A percentile compares a stretch with the other conserved stretches of the same genome.
Conservation (phyloP, 257 asterid genomes). For the Marsdenia floribunda region DNA sequence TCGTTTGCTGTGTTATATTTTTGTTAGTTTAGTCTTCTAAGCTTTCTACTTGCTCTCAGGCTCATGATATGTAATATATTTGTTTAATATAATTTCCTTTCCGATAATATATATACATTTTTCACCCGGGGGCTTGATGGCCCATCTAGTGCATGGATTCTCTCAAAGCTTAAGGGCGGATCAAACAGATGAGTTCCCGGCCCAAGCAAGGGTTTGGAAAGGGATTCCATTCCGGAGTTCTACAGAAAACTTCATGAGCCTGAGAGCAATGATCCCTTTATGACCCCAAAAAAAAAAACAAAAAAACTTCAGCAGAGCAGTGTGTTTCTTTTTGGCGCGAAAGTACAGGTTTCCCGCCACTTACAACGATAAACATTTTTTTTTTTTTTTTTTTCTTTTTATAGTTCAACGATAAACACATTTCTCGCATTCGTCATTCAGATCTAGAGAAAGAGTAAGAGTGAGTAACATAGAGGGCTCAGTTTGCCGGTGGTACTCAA, state of each 20-base stretch:
- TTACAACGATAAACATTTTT: background rate
- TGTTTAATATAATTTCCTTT: no score
- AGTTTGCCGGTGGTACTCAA: background rate
- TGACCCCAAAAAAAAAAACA: no score
- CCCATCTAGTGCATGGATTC: background rate
- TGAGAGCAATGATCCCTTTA: no score
- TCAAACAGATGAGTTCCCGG: background rate
- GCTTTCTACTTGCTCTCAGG: no score
- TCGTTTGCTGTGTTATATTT: no score
- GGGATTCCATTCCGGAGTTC: background rate
- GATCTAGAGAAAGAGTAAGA: constrained; percentile 9
- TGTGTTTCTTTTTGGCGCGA: constrained; percentile 25
- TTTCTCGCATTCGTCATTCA: background rate
- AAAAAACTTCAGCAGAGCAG: no score
- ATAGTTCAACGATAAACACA: background rate
- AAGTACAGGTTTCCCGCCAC: constrained; percentile 26
- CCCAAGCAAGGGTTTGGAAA: background rate
- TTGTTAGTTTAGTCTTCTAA: no score
- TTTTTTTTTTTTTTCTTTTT: no score
- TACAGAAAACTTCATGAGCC: no score
- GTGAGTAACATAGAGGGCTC: background rate
- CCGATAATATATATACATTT: no score
- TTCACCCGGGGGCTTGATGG: background rate
- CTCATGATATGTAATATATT: no score
- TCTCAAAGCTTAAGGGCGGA: background rate